These are phyloP conservation scores for Botrytis porri DNA, from an alignment of 2,329 filamentous ascomycete genomes.

Conservation along the genomic window DNA sequence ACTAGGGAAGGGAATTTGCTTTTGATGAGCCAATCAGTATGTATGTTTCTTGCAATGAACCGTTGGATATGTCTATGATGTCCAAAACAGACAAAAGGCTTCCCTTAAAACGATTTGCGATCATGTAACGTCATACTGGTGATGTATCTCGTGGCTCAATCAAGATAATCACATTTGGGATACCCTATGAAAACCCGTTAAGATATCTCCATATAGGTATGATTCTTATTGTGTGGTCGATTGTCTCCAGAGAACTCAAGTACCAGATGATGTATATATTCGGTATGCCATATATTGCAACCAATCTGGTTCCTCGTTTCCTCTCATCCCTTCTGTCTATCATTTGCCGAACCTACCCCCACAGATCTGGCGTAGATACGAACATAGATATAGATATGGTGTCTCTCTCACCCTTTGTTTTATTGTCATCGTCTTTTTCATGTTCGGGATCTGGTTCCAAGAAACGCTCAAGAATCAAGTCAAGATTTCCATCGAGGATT, in stretches of 20 bases:
- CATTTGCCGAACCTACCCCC: neutral
- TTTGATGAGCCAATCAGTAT: neutral
- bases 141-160: neutral
- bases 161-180: neutral
- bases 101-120: neutral
- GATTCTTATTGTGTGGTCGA: neutral
- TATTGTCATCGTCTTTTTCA: neutral
- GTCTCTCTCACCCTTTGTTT: neutral
- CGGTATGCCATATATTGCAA: neutral
- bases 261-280: neutral
- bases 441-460: slow-evolving; percentile 2
- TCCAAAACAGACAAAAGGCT: neutral
- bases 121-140: slow-evolving; percentile 10
- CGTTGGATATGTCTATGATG: neutral
- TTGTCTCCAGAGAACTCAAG: neutral
- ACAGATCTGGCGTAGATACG: neutral
- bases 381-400: slow-evolving; percentile 12
- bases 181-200: neutral
- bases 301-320: neutral
- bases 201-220: neutral
- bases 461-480: neutral
- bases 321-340: neutral
- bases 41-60: neutral
- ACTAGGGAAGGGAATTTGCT: neutral
- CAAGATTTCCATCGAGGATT: neutral